Percentiles rank a stretch among this genome's conserved stretches.
phyloP scores from a whole-genome alignment of 345 rosid species.

The Salix suchowensis region DNA sequence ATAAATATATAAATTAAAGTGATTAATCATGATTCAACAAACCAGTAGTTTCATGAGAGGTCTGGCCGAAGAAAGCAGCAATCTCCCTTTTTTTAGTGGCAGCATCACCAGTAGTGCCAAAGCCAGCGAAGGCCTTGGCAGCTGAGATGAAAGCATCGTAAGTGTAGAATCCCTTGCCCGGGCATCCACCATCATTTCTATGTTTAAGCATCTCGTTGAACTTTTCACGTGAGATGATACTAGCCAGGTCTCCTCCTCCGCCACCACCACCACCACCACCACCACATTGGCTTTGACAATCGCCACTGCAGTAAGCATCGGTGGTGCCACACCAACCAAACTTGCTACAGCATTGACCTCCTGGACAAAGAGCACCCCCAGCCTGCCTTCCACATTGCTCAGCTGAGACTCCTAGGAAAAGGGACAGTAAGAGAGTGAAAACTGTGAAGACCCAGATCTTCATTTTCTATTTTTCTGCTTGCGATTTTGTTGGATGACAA shows the following conservation, averaged over 20 bases:
- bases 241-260: conserved; percentile 3
- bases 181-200: conserved; percentile 13
- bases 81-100: conserved; percentile 15
- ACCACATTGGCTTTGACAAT: conserved; percentile 20
- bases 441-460: neutral
- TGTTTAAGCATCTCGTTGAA: conserved; percentile 15
- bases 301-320: neutral
- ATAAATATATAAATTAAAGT: neutral
- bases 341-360: conserved; percentile 17
- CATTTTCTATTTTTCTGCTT: neutral
- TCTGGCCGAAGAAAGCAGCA: conserved; percentile 23
- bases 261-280: neutral
- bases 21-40: neutral
- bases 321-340: conserved; percentile 20
- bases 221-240: neutral
- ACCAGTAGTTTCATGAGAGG: conserved; percentile 27
- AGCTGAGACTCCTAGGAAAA: neutral
- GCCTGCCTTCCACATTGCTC: conserved; percentile 23
- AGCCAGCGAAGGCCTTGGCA: conserved; percentile 8
- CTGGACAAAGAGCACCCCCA: conserved; percentile 13
- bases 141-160: conserved; percentile 21
- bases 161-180: conserved; percentile 15
- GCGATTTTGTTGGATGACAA: neutral
- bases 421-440: neutral
- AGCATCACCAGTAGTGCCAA: conserved; percentile 13